phyloP scores from a whole-genome alignment of 2,329 filamentous ascomycete species.

The Clarireedia paspali region DNA sequence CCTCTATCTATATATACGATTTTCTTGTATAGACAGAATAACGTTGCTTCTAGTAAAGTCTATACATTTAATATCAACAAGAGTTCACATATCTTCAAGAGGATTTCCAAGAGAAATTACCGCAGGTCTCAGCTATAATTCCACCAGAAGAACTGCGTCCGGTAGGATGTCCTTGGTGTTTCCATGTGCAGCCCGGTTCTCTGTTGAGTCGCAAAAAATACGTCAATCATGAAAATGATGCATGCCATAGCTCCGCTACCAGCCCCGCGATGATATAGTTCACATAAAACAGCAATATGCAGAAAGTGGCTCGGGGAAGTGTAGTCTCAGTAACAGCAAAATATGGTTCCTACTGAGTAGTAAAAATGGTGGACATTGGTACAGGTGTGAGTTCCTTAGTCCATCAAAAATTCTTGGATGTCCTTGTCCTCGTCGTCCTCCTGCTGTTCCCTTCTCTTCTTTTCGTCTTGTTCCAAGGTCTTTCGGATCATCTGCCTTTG shows the following conservation, averaged over 20 bases:
- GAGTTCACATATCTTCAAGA: constrained; percentile 5
- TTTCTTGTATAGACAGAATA: no score
- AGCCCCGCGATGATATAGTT: no score
- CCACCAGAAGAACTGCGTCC: not conserved
- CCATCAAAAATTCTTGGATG: constrained; percentile 62
- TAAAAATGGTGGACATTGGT: not conserved
- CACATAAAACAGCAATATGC: no score
- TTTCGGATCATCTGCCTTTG: constrained; percentile 61
- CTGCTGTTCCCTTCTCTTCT: constrained; percentile 42
- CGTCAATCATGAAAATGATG: no score
- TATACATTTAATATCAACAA: not conserved
- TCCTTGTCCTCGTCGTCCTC: constrained; percentile 68
- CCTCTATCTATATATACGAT: no score
- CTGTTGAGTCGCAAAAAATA: no score
- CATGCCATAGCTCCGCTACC: no score
- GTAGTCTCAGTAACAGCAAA: no score
- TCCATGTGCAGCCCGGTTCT: no score
- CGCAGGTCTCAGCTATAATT: constrained; percentile 16
- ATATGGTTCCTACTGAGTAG: not conserved
- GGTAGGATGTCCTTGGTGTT: no score
- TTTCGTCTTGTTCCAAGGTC: constrained; percentile 54
- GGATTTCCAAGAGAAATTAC: constrained; percentile 8
- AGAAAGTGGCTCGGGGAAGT: no score
- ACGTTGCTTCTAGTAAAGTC: no score
- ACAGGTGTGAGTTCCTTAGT: constrained; percentile 30